Evolutionary conservation across 2,329 filamentous ascomycete species (phyloP), one percentile per base, ranked within the genome.

Genomic region (Fusarium euwallaceae): DNA sequence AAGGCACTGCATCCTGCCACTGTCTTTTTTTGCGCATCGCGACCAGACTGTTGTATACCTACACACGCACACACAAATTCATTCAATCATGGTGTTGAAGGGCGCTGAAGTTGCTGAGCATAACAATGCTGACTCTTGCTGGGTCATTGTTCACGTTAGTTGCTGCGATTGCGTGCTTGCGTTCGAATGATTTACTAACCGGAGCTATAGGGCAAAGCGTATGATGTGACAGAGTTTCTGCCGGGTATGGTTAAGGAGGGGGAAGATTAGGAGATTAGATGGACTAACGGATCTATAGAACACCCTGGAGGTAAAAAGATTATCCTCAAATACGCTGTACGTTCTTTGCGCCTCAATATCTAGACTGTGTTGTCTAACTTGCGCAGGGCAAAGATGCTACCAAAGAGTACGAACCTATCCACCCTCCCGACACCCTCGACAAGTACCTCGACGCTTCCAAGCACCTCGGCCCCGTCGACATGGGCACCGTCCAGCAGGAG

Each of bases 281-380:
- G 20, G 32, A 58, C 69, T 74, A 14, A 76, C 58, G 56, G 45
- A 62, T 12, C 34, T 17, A 36, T 76, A 92, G 94, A 97, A 83
- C 95, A 98, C 80, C 95, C 95, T 27, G 95, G 95, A 71, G 95
- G 94, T 41, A 89, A 92, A 76, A 97, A 96, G 81, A 97, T 98
- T 82, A 98, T 99, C 80, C 89, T 99, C 75, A 98, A 98, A 86
- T 98, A 98, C 85, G 95, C 95, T 34, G 89, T 90, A 81, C 72
- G 87, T 73, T 2, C 6, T 55, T 24, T 20, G 20, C 67, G 45
- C 29, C n/a, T 14, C 4, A 22, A 27, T 17, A 22, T 27, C 10
- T 4, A n/a, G 20, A 55, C 51, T 17, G 5, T 32, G 10, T 34
- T 43, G 17, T 37, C 71, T 78, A 45, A 78, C 67, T 66, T 16